Evolutionary conservation across 1,139 yeast species (phyloP).

Genomic region (Hanseniaspora sp.): DNA sequence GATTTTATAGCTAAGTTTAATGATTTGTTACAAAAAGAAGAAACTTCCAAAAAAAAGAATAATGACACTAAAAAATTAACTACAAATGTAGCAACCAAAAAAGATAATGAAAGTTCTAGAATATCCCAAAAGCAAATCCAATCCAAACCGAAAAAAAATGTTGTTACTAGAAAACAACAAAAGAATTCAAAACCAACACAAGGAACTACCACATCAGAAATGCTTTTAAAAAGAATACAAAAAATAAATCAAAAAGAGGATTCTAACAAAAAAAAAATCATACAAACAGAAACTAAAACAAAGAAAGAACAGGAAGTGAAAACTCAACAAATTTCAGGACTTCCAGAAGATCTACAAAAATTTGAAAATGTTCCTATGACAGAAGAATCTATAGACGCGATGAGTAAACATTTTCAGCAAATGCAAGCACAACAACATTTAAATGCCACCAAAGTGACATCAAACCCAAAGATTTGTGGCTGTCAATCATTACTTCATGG

Average conservation of each 20-base stretch:
- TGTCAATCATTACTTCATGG: conserved; percentile 86
- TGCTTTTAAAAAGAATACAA: conserved; percentile 5
- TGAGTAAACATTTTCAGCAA: conserved; percentile 29
- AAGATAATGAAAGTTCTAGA: no score
- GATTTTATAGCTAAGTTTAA: conserved; percentile 27
- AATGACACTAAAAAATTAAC: background rate
- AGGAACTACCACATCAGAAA: conserved; percentile 8
- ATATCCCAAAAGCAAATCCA: no score
- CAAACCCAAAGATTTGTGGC: conserved; percentile 38
- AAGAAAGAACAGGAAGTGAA: conserved; percentile 11
- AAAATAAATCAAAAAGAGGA: conserved; percentile 1
- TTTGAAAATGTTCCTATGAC: conserved; percentile 12
- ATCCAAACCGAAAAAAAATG: background rate
- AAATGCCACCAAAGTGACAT: conserved; percentile 25
- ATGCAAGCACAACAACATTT: conserved; percentile 35
- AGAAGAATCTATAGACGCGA: conserved; percentile 18
- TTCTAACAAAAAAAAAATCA: background rate
- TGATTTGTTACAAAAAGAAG: conserved; percentile 19
- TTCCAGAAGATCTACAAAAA: conserved; percentile 3
- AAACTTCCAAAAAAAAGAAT: background rate
- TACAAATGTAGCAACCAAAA: background rate
- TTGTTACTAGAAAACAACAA: background rate
- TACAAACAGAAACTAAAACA: background rate
- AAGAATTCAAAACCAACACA: background rate
- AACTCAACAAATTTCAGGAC: conserved; percentile 23